Evolutionary conservation across 2,329 filamentous ascomycete genomes (phyloP), one percentile per base, ranked within the genome.

Genomic region (Curvularia eragrostidis): DNA sequence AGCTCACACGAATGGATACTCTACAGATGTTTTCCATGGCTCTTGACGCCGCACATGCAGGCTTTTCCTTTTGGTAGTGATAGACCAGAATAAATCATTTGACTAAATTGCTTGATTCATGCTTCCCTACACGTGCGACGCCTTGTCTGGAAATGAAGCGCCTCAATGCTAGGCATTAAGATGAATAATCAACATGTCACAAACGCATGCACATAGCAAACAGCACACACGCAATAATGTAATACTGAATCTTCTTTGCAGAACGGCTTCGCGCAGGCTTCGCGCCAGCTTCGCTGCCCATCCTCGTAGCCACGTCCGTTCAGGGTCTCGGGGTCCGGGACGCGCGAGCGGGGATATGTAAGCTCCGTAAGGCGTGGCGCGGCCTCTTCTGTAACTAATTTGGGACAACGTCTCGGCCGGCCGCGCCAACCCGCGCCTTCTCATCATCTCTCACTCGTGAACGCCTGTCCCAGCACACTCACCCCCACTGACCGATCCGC

Each of bases 321-420:
- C 57, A 62, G 62, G 63, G 65, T 66, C 61, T 23, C 21, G 21
- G 41, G 41, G 41, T 23, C 32, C 58, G 58, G 63, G 63, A 36
- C 44, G 55, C 13, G 15, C 49, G 53, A 49, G 54, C 54, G 56
- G 60, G 54, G 50, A 63, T 59, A 56, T 49, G 58, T 59, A 62
- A 59, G 59, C 49, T 58, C 59, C 57, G 49, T 39, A n/a, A 56
- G 65, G 52, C 52, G 70, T 68, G 69, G 63, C 66, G 65, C 63
- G 55, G 67, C 58, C 48, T 60, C 47, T 24, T 50, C 53, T 59
- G 63, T 63, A 63, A 50, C 67, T 69, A 69, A 65, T 60, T 67
- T 58, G 59, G 64, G 63, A 64, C 49, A 52, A 53, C 50, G 62
- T 58, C 65, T 65, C 62, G 65, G 61, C 55, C 50, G 59, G 55